These are phyloP conservation scores for Choiromyces venosus DNA, from an alignment of 495 filamentous ascomycete species.

Conservation along the genomic window DNA sequence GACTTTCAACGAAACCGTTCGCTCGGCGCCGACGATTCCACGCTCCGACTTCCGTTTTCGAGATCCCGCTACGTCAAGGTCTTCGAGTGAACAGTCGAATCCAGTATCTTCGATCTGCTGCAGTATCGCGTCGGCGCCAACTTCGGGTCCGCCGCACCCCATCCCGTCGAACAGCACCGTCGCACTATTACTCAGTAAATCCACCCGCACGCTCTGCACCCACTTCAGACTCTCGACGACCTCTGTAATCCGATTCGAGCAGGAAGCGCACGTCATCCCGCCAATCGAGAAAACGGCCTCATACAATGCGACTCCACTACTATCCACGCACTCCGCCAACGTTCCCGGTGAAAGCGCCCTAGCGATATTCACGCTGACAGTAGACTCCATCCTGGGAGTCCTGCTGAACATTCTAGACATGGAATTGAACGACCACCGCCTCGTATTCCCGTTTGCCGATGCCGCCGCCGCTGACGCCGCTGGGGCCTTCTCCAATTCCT, in stretches of 20 bases:
- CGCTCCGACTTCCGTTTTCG: background rate
- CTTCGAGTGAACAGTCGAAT: background rate
- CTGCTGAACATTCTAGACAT: background rate
- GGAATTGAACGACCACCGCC: slow-evolving; percentile 1
- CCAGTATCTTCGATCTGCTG: background rate
- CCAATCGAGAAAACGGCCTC: slow-evolving; percentile 60
- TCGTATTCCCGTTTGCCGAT: background rate
- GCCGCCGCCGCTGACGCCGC: background rate
- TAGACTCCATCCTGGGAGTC: background rate
- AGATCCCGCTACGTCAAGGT: background rate
- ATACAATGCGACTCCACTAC: background rate
- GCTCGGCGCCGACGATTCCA: background rate
- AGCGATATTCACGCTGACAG: background rate
- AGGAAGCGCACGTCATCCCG: slow-evolving; percentile 78
- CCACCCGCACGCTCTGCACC: slow-evolving; percentile 59
- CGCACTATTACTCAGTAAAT: slow-evolving; percentile 66
- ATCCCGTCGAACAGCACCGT: slow-evolving; percentile 55
- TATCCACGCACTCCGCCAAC: background rate
- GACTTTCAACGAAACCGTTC: background rate
- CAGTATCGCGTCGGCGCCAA: background rate
- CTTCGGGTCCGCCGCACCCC: slow-evolving; percentile 41
- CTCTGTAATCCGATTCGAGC: slow-evolving; percentile 58
- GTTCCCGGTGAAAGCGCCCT: background rate
- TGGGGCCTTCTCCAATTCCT: background rate
- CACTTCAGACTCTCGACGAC: slow-evolving; percentile 58